Percentiles rank a stretch among this genome's conserved stretches.
Evolutionary conservation across 805 yeast genomes (phyloP).

Genomic region (Wickerhamomyces chambardii): DNA sequence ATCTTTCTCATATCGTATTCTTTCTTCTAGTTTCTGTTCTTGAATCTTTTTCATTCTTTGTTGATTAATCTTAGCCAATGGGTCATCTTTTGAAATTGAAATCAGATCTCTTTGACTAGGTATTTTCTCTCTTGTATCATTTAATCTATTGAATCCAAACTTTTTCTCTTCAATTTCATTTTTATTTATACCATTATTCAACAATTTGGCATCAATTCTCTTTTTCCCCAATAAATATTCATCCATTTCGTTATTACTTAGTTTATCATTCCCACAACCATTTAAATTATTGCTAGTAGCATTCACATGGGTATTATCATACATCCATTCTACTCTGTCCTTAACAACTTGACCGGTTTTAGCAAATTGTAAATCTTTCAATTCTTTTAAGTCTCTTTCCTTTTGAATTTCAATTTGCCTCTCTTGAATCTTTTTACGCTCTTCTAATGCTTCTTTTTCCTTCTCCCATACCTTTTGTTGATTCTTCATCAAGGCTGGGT

Average conservation of each 20-base stretch:
- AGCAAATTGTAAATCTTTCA: constrained; percentile 37
- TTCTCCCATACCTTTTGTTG: constrained; percentile 76
- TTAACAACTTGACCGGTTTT: constrained; percentile 26
- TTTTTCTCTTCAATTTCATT: constrained; percentile 8
- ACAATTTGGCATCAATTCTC: constrained; percentile 30
- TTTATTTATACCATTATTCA: constrained; percentile 6
- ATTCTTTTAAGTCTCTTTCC: constrained; percentile 52
- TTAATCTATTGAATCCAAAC: constrained; percentile 15
- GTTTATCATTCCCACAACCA: constrained; percentile 16
- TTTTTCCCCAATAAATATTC: constrained; percentile 46
- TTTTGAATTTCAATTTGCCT: constrained; percentile 53
- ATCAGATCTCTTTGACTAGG: constrained; percentile 12
- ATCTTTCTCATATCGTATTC: constrained; percentile 4
- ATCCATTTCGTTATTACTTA: constrained; percentile 27
- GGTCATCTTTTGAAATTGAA: constrained; percentile 33
- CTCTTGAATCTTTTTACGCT: constrained; percentile 54
- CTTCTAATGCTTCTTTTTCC: constrained; percentile 73
- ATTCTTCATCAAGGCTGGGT: constrained; percentile 81
- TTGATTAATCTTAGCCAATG: constrained; percentile 33
- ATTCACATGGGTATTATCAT: constrained; percentile 35
- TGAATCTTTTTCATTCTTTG: constrained; percentile 13
- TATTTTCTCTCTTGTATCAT: constrained; percentile 1
- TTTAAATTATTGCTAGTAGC: too few relatives aligned
- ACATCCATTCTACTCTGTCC: constrained; percentile 80
- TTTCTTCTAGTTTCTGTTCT: constrained; percentile 16